These are phyloP conservation scores for Acanthamoeba castellanii DNA, from an alignment of 208 protist genomes.

Conservation along the genomic window DNA sequence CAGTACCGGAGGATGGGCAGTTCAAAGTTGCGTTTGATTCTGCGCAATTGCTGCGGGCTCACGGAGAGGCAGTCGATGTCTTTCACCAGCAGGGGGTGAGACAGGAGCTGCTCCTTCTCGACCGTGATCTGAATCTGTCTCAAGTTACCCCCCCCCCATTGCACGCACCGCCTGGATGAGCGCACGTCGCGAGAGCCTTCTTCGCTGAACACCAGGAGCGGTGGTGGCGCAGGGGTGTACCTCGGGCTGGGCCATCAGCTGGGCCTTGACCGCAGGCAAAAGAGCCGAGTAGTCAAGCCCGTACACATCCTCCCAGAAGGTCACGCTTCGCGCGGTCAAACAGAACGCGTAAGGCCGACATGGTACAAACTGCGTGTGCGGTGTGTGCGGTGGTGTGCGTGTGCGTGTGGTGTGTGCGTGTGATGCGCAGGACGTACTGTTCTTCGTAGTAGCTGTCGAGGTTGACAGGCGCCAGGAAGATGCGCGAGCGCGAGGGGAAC, in stretches of 20 bases:
- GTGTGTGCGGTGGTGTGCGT: background rate
- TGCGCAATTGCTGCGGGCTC: background rate
- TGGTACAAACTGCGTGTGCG: too few relatives aligned
- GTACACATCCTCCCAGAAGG: slow-evolving; percentile 93
- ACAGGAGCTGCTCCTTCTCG: slow-evolving; percentile 86
- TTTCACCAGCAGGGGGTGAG: slow-evolving; percentile 9
- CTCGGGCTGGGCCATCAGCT: slow-evolving; percentile 92
- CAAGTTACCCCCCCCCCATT: too few relatives aligned
- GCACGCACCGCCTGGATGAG: too few relatives aligned
- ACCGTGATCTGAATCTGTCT: slow-evolving; percentile 88
- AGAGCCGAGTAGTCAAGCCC: slow-evolving; percentile 93
- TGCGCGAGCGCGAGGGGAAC: background rate
- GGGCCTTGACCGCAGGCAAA: slow-evolving; percentile 83
- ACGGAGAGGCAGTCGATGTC: slow-evolving; percentile 40
- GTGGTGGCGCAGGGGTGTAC: slow-evolving; percentile 62
- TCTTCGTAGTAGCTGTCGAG: slow-evolving; percentile 28
- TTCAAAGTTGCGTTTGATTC: slow-evolving; percentile 33
- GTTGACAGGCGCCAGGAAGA: slow-evolving; percentile 12
- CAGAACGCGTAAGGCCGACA: too few relatives aligned
- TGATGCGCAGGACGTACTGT: background rate
- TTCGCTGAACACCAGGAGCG: background rate
- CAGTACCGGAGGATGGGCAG: slow-evolving; percentile 21
- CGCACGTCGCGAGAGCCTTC: too few relatives aligned
- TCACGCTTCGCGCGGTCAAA: background rate
- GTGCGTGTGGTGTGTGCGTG: too few relatives aligned